phyloP scores from a whole-genome alignment of 2,329 filamentous ascomycete species.

The Niveomyces coronatus region DNA sequence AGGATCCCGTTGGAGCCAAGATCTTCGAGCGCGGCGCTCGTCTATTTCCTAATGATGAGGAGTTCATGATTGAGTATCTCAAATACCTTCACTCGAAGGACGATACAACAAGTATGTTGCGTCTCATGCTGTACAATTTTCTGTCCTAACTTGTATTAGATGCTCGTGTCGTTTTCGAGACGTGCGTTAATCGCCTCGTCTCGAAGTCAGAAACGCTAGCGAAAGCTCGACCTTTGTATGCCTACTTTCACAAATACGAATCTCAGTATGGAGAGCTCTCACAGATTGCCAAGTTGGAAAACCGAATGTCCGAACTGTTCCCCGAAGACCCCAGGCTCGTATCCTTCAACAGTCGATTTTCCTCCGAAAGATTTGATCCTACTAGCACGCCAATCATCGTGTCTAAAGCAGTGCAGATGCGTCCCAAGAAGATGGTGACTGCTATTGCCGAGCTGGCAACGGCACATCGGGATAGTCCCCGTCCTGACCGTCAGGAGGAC shows the following conservation, averaged over 20 bases:
- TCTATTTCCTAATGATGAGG: slow-evolving; percentile 86
- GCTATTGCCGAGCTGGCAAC: slow-evolving; percentile 42
- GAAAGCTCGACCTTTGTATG: slow-evolving; percentile 76
- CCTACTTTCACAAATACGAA: slow-evolving; percentile 92
- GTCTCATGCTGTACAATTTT: neutral
- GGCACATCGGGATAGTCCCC: slow-evolving; percentile 35
- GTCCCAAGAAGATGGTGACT: slow-evolving; percentile 47
- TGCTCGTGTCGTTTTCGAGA: slow-evolving; percentile 92
- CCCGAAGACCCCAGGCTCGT: slow-evolving; percentile 71
- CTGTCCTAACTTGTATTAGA: slow-evolving; percentile 40
- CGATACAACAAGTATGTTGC: slow-evolving; percentile 75
- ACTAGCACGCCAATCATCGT: slow-evolving; percentile 73
- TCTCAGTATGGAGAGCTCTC: slow-evolving; percentile 86
- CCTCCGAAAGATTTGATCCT: slow-evolving; percentile 64
- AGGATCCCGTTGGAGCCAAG: slow-evolving; percentile 82
- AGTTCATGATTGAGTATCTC: slow-evolving; percentile 89
- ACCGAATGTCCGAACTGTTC: slow-evolving; percentile 87
- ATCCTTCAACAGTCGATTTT: slow-evolving; percentile 68
- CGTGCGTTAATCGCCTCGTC: slow-evolving; percentile 72
- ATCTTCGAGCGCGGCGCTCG: slow-evolving; percentile 93
- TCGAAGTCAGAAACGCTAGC: slow-evolving; percentile 62
- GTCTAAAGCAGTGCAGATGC: slow-evolving; percentile 69
- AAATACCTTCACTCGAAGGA: slow-evolving; percentile 89
- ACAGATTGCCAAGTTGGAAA: slow-evolving; percentile 84
- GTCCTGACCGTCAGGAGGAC: slow-evolving; percentile 24